Evolutionary conservation across 257 asterid species (phyloP).

Genomic region (Forsythia suspensa): DNA sequence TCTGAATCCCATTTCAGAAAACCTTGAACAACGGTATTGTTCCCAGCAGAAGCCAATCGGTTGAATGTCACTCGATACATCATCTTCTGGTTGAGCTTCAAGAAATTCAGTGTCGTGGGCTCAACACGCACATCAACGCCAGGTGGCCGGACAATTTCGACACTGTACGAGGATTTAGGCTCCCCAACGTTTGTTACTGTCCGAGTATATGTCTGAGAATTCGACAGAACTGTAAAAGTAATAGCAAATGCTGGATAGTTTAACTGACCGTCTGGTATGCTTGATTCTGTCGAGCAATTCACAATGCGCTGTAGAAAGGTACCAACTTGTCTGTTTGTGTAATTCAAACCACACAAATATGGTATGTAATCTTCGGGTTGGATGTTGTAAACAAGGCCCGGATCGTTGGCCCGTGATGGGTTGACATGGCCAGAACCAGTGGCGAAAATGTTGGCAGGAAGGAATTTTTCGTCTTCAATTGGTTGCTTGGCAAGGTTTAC

Average conservation of each 20-base stretch:
- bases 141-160: constrained; percentile 8
- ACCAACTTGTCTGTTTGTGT: constrained; percentile 21
- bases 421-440: constrained; percentile 45
- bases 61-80: constrained; percentile 25
- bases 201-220: constrained; percentile 22
- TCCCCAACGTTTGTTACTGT: constrained; percentile 29
- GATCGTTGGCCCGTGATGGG: constrained; percentile 34
- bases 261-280: constrained; percentile 24
- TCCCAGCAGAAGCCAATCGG: background rate
- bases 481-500: constrained; percentile 25
- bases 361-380: constrained; percentile 25
- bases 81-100: constrained; percentile 22
- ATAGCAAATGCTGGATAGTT: constrained; percentile 32
- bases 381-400: constrained; percentile 36
- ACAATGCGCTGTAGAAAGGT: background rate
- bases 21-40: constrained; percentile 5
- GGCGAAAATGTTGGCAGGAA: constrained; percentile 25
- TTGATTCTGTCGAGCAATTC: constrained; percentile 5
- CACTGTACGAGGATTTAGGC: constrained; percentile 9
- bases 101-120: constrained; percentile 17
- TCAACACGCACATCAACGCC: constrained; percentile 19
- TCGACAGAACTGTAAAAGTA: background rate
- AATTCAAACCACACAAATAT: constrained; percentile 34
- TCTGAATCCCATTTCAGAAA: background rate
- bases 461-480: constrained; percentile 20